phyloP scores from a whole-genome alignment of 305 asterid species.

The Withania somnifera region DNA sequence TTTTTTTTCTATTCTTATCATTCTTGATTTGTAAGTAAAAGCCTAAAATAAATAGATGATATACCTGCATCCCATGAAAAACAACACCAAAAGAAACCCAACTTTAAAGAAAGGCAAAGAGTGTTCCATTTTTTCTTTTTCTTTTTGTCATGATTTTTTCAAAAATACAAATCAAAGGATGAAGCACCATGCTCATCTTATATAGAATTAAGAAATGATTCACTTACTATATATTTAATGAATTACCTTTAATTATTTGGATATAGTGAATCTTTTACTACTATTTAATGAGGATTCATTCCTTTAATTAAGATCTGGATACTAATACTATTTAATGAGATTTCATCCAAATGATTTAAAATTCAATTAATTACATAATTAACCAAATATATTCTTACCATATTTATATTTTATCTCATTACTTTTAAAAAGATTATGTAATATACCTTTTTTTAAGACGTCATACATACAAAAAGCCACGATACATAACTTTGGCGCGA shows the following conservation, averaged over 20 bases:
- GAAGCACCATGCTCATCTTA: not conserved
- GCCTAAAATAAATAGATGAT: not conserved
- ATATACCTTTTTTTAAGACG: too few relatives aligned
- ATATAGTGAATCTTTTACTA: not conserved
- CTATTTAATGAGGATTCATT: not conserved
- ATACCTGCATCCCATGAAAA: not conserved
- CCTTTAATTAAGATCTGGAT: not conserved
- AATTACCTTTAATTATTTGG: not conserved
- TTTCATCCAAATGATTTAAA: too few relatives aligned
- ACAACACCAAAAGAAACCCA: not conserved
- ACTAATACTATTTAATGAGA: not conserved
- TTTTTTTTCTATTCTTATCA: not conserved
- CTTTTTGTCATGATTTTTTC: not conserved
- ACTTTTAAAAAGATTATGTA: too few relatives aligned
- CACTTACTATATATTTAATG: not conserved
- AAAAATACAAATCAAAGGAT: not conserved
- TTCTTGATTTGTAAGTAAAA: not conserved
- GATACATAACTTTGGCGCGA: too few relatives aligned
- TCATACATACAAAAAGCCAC: too few relatives aligned
- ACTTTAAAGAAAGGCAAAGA: not conserved
- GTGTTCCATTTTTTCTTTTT: not conserved
- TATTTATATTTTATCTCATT: too few relatives aligned
- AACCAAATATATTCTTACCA: too few relatives aligned
- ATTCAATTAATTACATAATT: too few relatives aligned
- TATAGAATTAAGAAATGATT: not conserved